phyloP scores from a whole-genome alignment of 2,329 filamentous ascomycete species.

The Aspergillus costaricaensis region DNA sequence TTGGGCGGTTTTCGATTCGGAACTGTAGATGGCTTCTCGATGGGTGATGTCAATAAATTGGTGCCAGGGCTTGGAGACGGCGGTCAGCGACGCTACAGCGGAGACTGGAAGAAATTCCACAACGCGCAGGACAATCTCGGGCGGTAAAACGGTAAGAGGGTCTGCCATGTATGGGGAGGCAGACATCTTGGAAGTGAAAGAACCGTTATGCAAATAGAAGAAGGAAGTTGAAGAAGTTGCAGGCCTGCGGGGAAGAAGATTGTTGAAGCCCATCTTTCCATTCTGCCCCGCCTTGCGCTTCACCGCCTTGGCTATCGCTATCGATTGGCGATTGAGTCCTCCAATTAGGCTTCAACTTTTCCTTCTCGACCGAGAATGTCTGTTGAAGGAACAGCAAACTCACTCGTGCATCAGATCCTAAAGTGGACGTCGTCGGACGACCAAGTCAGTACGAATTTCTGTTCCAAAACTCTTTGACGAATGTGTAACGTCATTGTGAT shows the following conservation, averaged over 20 bases:
- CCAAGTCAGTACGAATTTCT: too few relatives aligned
- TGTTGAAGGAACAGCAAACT: too few relatives aligned
- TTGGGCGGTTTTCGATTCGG: slow-evolving; percentile 38
- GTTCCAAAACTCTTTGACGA: too few relatives aligned
- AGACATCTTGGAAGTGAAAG: slow-evolving; percentile 19
- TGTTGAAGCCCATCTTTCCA: neutral
- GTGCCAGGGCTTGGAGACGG: slow-evolving; percentile 42
- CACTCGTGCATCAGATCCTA: too few relatives aligned
- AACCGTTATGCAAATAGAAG: slow-evolving; percentile 4
- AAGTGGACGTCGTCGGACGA: too few relatives aligned
- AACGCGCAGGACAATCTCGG: slow-evolving; percentile 45
- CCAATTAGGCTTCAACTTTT: too few relatives aligned
- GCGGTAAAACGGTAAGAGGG: slow-evolving; percentile 36
- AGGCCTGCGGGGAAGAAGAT: neutral
- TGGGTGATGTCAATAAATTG: slow-evolving; percentile 47
- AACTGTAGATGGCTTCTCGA: slow-evolving; percentile 46
- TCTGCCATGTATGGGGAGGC: slow-evolving; percentile 20
- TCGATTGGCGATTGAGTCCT: too few relatives aligned
- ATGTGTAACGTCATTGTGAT: too few relatives aligned
- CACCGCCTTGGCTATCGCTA: slow-evolving; percentile 11
- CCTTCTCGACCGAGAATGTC: too few relatives aligned
- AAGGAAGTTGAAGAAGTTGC: slow-evolving; percentile 5
- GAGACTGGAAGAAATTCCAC: slow-evolving; percentile 41
- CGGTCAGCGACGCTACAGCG: slow-evolving; percentile 39
- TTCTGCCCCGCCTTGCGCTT: slow-evolving; percentile 12